These are phyloP conservation scores for Trichosporon faecale DNA, from an alignment of 1,284 basidiomycete species.

Conservation along the genomic window DNA sequence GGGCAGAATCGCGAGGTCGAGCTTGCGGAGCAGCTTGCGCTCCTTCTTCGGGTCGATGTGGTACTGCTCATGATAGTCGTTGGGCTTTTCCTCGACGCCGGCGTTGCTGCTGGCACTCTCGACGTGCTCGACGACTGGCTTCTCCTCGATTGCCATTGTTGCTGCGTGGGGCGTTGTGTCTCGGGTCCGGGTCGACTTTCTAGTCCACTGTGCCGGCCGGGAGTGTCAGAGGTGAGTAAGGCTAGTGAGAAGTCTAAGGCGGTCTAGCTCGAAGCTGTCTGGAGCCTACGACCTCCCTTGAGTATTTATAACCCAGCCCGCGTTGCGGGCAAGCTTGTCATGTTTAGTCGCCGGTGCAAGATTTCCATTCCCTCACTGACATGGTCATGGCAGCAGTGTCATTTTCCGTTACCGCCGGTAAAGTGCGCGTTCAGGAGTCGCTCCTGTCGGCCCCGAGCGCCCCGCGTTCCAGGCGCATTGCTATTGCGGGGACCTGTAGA, in stretches of 20 bases:
- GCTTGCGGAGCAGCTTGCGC: slow-evolving; percentile 27
- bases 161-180: background rate
- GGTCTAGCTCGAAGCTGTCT: background rate
- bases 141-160: background rate
- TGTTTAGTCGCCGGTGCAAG: background rate
- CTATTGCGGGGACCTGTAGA: background rate
- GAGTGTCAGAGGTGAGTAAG: background rate
- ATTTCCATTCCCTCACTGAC: background rate
- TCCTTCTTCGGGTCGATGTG: slow-evolving; percentile 23
- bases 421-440: background rate
- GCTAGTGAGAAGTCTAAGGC: background rate
- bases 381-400: background rate
- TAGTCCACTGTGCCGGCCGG: background rate
- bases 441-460: background rate
- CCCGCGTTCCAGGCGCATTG: background rate
- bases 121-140: background rate
- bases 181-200: background rate
- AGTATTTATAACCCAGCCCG: background rate
- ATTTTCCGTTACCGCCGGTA: background rate
- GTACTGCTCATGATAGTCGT: background rate
- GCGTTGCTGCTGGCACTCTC: background rate
- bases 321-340: background rate
- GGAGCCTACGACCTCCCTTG: background rate
- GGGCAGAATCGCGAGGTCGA: slow-evolving; percentile 30
- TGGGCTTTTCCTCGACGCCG: background rate